Evolutionary conservation across 116 monocot genomes (phyloP).

Genomic region (Posidonia oceanica): DNA sequence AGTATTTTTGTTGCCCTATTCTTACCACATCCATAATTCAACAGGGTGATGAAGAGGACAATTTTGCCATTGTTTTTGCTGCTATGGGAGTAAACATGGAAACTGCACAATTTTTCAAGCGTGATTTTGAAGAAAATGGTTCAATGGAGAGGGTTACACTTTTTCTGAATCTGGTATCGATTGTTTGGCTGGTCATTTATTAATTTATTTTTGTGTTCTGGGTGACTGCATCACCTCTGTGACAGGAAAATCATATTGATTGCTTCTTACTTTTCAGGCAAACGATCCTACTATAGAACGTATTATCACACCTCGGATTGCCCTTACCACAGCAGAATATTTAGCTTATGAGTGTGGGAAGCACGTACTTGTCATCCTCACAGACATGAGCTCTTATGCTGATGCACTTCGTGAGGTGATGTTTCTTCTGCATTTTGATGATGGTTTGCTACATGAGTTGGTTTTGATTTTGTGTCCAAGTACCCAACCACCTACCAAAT

Average conservation of each 20-base stretch:
- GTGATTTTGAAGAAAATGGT: constrained; percentile 99
- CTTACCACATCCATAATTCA: background rate
- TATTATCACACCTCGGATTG: constrained; percentile 96
- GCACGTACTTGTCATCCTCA: constrained; percentile 97
- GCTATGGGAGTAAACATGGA: constrained; percentile 99
- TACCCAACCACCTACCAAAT: no score
- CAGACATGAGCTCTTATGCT: constrained; percentile 99
- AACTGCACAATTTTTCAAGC: constrained; percentile 99
- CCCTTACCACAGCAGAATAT: constrained; percentile 98
- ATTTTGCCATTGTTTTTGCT: constrained; percentile 99
- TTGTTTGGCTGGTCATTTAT: background rate
- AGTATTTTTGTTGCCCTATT: background rate
- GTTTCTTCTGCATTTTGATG: background rate
- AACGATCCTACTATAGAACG: constrained; percentile 99
- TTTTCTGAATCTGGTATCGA: constrained; percentile 88
- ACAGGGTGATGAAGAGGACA: constrained; percentile 88
- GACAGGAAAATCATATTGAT: background rate
- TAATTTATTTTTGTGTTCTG: background rate
- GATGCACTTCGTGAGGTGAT: constrained; percentile 99
- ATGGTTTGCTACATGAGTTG: background rate
- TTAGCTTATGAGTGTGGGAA: constrained; percentile 99
- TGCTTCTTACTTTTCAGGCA: constrained; percentile 46
- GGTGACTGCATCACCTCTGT: background rate
- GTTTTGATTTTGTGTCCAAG: background rate
- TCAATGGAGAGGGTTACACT: constrained; percentile 99